phyloP scores from a whole-genome alignment of 805 yeast genomes.

The Limtongia smithiae region DNA sequence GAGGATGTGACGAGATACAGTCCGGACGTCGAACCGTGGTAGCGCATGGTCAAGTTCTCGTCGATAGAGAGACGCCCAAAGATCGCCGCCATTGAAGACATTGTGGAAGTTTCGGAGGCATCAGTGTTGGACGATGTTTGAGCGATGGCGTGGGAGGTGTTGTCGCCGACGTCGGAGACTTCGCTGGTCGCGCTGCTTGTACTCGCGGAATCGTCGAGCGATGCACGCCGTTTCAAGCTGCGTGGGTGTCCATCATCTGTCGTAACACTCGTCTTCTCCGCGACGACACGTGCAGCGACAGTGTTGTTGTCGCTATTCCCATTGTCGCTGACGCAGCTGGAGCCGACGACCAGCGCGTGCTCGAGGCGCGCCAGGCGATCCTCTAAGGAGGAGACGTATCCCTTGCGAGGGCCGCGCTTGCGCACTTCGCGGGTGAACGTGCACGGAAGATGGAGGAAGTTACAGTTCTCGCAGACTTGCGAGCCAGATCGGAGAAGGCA shows the following conservation, averaged over 20 bases:
- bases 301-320: no score
- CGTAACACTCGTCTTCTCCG: no score
- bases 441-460: conserved; percentile 1
- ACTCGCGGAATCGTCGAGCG: no score
- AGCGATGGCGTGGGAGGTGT: not conserved
- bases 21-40: conserved; percentile 4
- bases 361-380: not conserved
- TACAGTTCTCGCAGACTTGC: conserved; percentile 3
- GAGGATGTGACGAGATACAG: conserved; percentile 1
- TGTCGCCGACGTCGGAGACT: no score
- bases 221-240: no score
- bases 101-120: not conserved
- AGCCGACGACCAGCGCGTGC: no score
- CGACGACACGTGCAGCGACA: no score
- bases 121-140: not conserved
- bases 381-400: conserved; percentile 1
- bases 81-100: not conserved
- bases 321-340: no score
- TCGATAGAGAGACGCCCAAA: conserved; percentile 2
- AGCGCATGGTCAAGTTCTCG: conserved; percentile 6
- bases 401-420: conserved; percentile 7
- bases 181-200: no score
- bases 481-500: conserved; percentile 2
- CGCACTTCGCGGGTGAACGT: conserved; percentile 1
- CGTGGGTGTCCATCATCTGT: no score